Base-by-base conservation (phyloP, 495 filamentous ascomycete species). In the Penicillium nucicola region DNA sequence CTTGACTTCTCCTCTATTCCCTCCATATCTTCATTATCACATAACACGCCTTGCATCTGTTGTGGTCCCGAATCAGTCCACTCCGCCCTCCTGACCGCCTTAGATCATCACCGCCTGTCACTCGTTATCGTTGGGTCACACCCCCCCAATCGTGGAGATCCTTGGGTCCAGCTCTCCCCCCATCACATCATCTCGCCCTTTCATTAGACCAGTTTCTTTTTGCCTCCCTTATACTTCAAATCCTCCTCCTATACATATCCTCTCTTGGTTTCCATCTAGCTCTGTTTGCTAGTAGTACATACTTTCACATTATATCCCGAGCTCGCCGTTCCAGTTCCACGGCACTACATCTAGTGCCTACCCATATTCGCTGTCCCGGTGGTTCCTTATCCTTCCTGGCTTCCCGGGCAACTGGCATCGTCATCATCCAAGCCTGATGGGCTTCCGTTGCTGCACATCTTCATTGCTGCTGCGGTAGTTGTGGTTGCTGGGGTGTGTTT, bases 51-150 rank as follows among this genome's bases (percentile, higher is more conserved):
- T 53, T 32, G 9, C 43, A 35, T 32, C 33, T 49, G 22, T 42
- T 42, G 22, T 33, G 9, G 36, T 20, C 39, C 19, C 25, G 45
- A 33, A 47, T 50, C 36, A 56, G 50, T 40, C 38, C 51, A 55
- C 58, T 55, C 68, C 66, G 62, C 64, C 61, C 67, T 62, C 45
- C 67, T 67, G 62, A 70, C 68, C 66, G 65, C 65, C 65, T 65
- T 58, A 55, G 48, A 58, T 62, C 61, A 58, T 43, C 60, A 40
- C 52, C 56, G 45, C 50, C 51, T 53, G 54, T 59, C 61, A 61
- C 55, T 69, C 60, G 64, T 70, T 71, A 68, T 70, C 70, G 61
- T 58, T 53, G 50, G 61, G 70, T 71, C 68, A 71, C 64, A 48
- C 65, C 58, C 61, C 20, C 55, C 57, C 52, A 51, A 56, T 58